These are phyloP conservation scores for Blastobotrys persicus DNA, from an alignment of 1,139 yeast species.

Conservation along the genomic window DNA sequence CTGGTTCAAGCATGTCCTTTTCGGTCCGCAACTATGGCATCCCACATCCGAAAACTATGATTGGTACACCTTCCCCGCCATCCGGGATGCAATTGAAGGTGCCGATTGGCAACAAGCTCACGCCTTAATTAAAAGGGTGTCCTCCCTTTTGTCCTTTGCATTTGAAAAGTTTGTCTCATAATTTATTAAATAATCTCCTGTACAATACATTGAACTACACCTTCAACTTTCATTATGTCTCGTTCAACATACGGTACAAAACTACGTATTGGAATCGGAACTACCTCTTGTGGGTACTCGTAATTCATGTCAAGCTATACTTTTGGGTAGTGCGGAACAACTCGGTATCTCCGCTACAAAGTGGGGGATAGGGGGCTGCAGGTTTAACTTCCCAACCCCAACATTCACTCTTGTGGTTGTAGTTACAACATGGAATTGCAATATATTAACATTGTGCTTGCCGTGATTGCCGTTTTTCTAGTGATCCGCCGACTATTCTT, in stretches of 20 bases:
- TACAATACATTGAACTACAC: too few species aligned
- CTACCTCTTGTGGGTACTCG: too few species aligned
- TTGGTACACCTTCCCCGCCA: slow-evolving; percentile 72
- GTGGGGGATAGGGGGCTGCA: neutral
- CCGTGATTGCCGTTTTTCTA: slow-evolving; percentile 15
- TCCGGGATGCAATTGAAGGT: slow-evolving; percentile 60
- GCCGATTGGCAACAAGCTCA: slow-evolving; percentile 58
- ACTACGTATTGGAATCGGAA: too few species aligned
- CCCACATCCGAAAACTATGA: slow-evolving; percentile 47
- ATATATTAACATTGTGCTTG: slow-evolving; percentile 16
- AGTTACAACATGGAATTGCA: slow-evolving; percentile 6
- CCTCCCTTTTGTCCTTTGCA: slow-evolving; percentile 30
- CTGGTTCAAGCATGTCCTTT: slow-evolving; percentile 66
- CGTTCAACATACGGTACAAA: too few species aligned
- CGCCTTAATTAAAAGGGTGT: slow-evolving; percentile 49
- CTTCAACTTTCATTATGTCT: neutral
- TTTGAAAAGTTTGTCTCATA: slow-evolving; percentile 13
- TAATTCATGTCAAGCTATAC: too few species aligned
- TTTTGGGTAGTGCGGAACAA: too few species aligned
- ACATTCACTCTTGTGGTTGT: neutral
- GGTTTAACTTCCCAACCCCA: neutral
- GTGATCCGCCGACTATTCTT: slow-evolving; percentile 19
- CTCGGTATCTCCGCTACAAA: too few species aligned
- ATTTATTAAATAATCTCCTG: neutral
- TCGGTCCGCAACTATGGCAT: slow-evolving; percentile 66